phyloP scores from a whole-genome alignment of 2,329 filamentous ascomycete species.

The Fusarium heterosporum region DNA sequence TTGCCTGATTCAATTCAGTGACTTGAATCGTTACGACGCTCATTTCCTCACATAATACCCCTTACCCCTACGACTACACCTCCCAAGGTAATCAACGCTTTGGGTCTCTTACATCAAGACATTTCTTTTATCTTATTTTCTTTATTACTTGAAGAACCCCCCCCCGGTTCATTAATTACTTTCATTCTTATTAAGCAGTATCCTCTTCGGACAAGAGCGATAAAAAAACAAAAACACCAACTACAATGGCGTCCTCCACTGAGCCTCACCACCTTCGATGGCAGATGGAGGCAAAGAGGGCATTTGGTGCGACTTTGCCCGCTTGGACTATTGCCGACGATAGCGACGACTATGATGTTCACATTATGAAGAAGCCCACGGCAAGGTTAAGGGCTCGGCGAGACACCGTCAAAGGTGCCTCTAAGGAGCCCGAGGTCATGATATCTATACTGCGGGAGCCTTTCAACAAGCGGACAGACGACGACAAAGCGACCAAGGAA shows the following conservation, averaged over 20 bases:
- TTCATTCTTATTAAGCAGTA: constrained; percentile 3
- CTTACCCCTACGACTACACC: neutral
- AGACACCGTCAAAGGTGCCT: constrained; percentile 2
- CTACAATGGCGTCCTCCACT: constrained; percentile 30
- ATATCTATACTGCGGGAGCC: constrained; percentile 9
- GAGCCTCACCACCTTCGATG: constrained; percentile 33
- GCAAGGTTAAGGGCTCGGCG: constrained; percentile 20
- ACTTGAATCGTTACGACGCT: constrained; percentile 36
- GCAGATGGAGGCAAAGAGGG: constrained; percentile 35
- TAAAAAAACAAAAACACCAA: constrained; percentile 3
- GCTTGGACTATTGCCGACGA: constrained; percentile 49
- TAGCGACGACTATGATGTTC: constrained; percentile 38
- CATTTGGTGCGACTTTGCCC: constrained; percentile 32
- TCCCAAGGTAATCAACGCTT: constrained; percentile 6
- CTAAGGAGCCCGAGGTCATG: constrained; percentile 19
- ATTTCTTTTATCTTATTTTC: neutral
- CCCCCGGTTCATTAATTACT: constrained; percentile 14
- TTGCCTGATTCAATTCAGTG: constrained; percentile 38
- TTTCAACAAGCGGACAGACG: constrained; percentile 8
- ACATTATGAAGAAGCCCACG: constrained; percentile 32
- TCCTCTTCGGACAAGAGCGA: constrained; percentile 2
- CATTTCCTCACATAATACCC: constrained; percentile 24
- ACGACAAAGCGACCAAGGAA: neutral
- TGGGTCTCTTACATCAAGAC: constrained; percentile 19
- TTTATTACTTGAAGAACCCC: neutral